Conservation (phyloP, 352 stramenopile genomes). For the Globisporangium spiculum region DNA sequence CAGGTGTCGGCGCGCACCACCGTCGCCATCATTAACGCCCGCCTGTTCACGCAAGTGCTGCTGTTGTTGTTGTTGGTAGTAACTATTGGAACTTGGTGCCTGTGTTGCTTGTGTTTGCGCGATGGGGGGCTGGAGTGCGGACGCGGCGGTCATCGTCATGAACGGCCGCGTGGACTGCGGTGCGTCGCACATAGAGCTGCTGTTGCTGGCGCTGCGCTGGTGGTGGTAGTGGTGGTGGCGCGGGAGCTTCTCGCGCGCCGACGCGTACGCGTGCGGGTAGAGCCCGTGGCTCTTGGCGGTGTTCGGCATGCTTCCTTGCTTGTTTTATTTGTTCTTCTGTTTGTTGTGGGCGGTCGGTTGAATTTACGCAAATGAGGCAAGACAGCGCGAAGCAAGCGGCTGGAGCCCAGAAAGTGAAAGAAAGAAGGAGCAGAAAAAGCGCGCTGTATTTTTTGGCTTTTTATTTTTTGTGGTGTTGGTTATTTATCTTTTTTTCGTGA, state of each 20-base stretch:
- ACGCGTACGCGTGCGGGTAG: conserved; percentile 15
- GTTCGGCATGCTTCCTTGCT: conserved; percentile 15
- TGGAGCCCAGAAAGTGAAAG: not conserved
- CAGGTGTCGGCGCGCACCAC: not conserved
- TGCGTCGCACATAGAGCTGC: not conserved
- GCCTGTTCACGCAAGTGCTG: not conserved
- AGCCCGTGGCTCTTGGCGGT: conserved; percentile 18
- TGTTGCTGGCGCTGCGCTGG: not conserved
- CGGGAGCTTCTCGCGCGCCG: conserved; percentile 14
- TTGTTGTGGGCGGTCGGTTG: conserved; percentile 8
- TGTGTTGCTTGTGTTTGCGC: conserved; percentile 1
- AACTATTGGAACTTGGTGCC: not conserved
- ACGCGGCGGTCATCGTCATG: conserved; percentile 13
- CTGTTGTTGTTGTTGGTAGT: conserved; percentile 4
- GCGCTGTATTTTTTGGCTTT: not conserved
- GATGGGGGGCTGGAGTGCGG: not conserved
- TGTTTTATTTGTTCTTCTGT: not conserved
- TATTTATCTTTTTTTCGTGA: not conserved
- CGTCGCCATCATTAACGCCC: not conserved
- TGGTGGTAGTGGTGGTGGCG: not conserved
- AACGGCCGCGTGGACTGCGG: conserved; percentile 16
- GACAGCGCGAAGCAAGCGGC: not conserved
- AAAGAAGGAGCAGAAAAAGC: not conserved
- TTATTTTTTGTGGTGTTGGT: not conserved
- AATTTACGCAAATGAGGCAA: conserved; percentile 15